Conservation (phyloP, 2,329 filamentous ascomycete genomes). For the Aspergillus sp. region DNA sequence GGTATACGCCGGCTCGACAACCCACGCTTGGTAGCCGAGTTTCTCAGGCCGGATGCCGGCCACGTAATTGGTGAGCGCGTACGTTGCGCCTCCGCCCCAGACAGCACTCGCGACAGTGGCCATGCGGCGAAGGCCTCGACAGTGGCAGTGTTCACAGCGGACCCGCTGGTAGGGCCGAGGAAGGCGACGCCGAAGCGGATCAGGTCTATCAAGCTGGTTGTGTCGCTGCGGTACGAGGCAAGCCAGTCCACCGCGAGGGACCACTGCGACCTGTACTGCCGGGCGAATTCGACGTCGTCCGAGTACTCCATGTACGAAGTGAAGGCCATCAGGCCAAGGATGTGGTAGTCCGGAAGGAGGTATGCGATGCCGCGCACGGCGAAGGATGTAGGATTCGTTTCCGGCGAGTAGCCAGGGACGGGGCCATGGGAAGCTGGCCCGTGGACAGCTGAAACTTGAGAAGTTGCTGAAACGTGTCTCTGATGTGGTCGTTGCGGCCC, state of each 20-base stretch:
- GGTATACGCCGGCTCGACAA: neutral
- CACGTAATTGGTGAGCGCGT: neutral
- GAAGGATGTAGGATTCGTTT: neutral
- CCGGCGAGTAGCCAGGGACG: neutral
- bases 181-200: neutral
- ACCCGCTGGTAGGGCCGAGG: neutral
- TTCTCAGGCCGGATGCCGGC: neutral
- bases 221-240: neutral
- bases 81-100: neutral
- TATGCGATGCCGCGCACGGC: neutral
- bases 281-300: neutral
- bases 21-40: neutral
- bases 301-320: neutral
- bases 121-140: neutral
- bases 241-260: neutral
- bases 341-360: neutral
- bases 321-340: neutral
- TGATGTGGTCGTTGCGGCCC: constrained; percentile 2
- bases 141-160: neutral
- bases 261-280: neutral
- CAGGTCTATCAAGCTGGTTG: neutral
- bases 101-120: neutral
- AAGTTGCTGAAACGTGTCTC: neutral
- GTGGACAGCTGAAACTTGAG: neutral
- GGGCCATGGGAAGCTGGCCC: neutral